Evolutionary conservation across 805 yeast species (phyloP), one percentile per base, ranked within the genome.

Genomic region (Candida sanyiensis): DNA sequence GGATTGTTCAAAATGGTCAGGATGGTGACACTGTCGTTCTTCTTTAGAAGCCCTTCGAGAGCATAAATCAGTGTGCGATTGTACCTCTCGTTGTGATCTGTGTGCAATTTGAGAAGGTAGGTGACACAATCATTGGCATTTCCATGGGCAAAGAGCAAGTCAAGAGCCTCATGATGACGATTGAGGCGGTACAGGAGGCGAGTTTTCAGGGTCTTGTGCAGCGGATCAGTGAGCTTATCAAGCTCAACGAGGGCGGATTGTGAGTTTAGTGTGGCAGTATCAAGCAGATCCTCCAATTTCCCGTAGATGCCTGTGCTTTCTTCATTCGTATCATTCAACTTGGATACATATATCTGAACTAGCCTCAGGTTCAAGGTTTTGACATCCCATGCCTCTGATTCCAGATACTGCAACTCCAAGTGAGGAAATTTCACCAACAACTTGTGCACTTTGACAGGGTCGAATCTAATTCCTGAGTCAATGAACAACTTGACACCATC

Each of bases 101-200:
- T 24, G 13, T 69, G 73, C 0, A 83, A 61, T 4, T 63, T 62
- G 1, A 70, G 58, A 45, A 93, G 80, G 50, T 83, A 83, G 3
- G 61, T 54, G 43, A 81, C 69, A 0, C 95, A 83, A n/a, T 65
- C 62, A 16, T 59, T 59, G 34, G 74, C 68, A 51, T 82, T 82
- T 4, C 72, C 57, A 16, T 77, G 76, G 35, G 72, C 67, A 33
- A 75, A 76, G 19, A 78, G 66, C 2, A 86, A 72, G 39, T 75
- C 73, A 13, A 90, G 61, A 0, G 86, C 80, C 35, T 75, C 70
- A 9, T 69, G 67, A 52, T 84, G 85, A 37, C 75, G 75, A 1
- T 75, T 78, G 30, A 83, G 51, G 42, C 75, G 70, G 33, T 70
- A 70, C 38, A 82, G 66, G 3, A 88, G 72, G 33, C 73, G 67